Evolutionary conservation across 176 grass and related monocot species (phyloP).

Genomic region (Avena atlantica): DNA sequence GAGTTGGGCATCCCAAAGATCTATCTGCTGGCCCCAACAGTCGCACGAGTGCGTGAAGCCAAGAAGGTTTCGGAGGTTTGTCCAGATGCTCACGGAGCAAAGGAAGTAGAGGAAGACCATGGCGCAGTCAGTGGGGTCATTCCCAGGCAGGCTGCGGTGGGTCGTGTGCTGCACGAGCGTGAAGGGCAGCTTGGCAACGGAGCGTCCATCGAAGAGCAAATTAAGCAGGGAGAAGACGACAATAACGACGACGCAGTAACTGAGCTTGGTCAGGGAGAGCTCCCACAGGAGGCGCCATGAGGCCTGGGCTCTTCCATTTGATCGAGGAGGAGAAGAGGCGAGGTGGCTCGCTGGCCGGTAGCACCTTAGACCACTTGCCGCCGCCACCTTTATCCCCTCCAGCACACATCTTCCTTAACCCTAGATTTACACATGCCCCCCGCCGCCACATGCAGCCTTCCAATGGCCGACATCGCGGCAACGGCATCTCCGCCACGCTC

Average conservation of each 20-base stretch:
- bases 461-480: too few relatives aligned
- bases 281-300: slow-evolving; percentile 82
- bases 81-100: slow-evolving; percentile 91
- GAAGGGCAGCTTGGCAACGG: slow-evolving; percentile 84
- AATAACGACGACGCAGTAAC: slow-evolving; percentile 87
- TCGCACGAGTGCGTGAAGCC: slow-evolving; percentile 75
- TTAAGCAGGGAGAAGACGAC: slow-evolving; percentile 94
- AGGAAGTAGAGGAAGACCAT: slow-evolving; percentile 99
- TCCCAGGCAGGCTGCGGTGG: slow-evolving; percentile 76
- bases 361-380: too few relatives aligned
- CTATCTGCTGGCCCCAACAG: slow-evolving; percentile 55
- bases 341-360: too few relatives aligned
- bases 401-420: too few relatives aligned
- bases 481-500: too few relatives aligned
- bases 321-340: too few relatives aligned
- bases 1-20: slow-evolving; percentile 87
- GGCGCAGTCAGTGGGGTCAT: slow-evolving; percentile 32
- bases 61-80: slow-evolving; percentile 87
- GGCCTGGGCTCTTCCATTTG: slow-evolving; percentile 56
- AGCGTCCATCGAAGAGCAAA: slow-evolving; percentile 88
- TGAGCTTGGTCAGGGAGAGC: slow-evolving; percentile 94
- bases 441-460: too few relatives aligned
- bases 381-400: too few relatives aligned
- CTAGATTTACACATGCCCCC: too few relatives aligned
- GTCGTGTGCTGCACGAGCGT: slow-evolving; percentile 82